Base-by-base conservation (phyloP, 176 grass and related monocot species). In the Themeda triandra region DNA sequence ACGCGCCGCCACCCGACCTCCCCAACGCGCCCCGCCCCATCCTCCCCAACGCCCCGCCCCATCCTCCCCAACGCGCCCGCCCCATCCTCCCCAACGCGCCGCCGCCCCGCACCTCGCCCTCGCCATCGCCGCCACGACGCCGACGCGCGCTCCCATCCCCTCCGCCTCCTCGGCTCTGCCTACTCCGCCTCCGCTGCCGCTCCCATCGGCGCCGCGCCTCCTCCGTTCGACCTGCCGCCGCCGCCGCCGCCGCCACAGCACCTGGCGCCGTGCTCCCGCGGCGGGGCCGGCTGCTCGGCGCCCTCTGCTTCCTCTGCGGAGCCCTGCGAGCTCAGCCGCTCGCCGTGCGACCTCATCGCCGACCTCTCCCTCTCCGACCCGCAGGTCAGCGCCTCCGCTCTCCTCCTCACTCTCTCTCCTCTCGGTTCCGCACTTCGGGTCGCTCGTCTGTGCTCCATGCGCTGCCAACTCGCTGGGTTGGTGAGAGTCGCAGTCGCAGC, bases 301-400 rank as follows among this genome's bases (percentile, higher is more conserved):
- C 17, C 23, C 13, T 13, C 18, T 6, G 40, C 78, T 42, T 51
- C 86, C 11, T 37, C 82, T 8, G 31, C 25, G 21, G 73, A 79
- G 23, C 12, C 44, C 39, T 85, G 77, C 77, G 42, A 84, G 84
- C 76, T 87, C 66, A 89, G 53, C 76, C 42, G 65, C 76, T 89
- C 87, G 5, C 84, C 87, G 0, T 82, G 81, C 81, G 91, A 92
- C 66, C 80, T 85, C 6, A 78, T 90, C 56, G 29, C 56, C 10
- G 53, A 83, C 73, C 80, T 87, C 40, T 58, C 63, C 63, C 13
- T 65, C 63, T 31, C 63, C 63, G 27, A 65, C 63, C 63, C 63
- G 14, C 63, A 82, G 84, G 84, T 92, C 77, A 78, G 71, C 13
- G 39, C 36, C 41, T 10, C 51, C 19, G 25, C 56, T 15, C 24